Base-by-base conservation (phyloP, 805 yeast species). In the Candida chauliodis region DNA sequence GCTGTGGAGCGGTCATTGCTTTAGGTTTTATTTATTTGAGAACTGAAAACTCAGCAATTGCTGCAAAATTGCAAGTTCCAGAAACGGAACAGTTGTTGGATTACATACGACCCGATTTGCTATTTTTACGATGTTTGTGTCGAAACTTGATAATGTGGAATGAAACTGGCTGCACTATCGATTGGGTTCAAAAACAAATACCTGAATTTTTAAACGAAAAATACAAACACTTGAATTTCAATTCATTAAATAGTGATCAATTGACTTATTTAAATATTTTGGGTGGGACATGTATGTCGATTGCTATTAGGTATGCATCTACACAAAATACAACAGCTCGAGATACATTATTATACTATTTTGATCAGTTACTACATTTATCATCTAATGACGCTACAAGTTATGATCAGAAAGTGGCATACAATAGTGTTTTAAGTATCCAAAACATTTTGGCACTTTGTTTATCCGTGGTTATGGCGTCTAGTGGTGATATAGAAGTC, bases 401-500 rank as follows among this genome's bases (percentile, higher is more conserved):
- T 22, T 77, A 78, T 49, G 91, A 85, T 49, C 77, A 77, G 42
- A 68, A 66, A 38, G 58, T 84, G 24, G 72, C 87, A 0, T 61
- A 69, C 28, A 59, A 67, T 30, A 73, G 85, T 8, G 73, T 83
- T 1, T 60, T 69, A 15, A 73, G 72, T 23, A 65, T 81, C 22
- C 78, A 80, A 34, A 79, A 79, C 45, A 63, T 82, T 1, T 48
- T 88, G 10, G 72, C 81, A 1, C 56, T 91, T 4, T 74, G 93
- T 7, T 57, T 76, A 5, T 75, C 96, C 0, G 67, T 87, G 19
- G 72, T 89, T 0, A 84, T 88, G 85, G 90, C 95, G 1, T 96
- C 96, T 1, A 78, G 89, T 11, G 98, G 99, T 1, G 96, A 93
- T 55, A 59, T 90, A 38, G 84, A 79, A 30, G 76, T 81, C 0